phyloP scores from a whole-genome alignment of 192 early-diverging fungal genomes.

The Coemansia sp. region DNA sequence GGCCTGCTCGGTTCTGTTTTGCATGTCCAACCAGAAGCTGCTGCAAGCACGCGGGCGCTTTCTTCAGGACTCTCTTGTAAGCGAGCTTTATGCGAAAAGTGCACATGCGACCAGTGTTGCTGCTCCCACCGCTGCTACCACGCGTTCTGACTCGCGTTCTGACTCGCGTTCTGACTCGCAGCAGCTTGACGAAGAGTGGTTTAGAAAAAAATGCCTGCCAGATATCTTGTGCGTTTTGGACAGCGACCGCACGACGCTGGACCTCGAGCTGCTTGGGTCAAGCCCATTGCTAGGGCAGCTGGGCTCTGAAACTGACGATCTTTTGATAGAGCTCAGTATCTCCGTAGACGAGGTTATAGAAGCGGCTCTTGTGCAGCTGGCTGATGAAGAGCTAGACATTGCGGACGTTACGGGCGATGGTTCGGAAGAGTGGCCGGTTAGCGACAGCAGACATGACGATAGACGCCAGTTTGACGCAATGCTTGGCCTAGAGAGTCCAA shows the following conservation, averaged over 20 bases:
- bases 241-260: constrained; percentile 15
- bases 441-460: neutral
- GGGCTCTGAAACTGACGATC: constrained; percentile 25
- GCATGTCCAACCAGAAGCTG: constrained; percentile 32
- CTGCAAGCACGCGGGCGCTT: constrained; percentile 19
- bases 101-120: neutral
- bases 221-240: constrained; percentile 41
- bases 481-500: neutral
- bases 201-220: constrained; percentile 46
- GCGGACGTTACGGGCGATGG: neutral
- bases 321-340: constrained; percentile 32
- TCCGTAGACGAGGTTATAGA: constrained; percentile 26
- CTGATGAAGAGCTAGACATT: neutral
- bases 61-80: constrained; percentile 22
- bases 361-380: constrained; percentile 7
- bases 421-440: neutral
- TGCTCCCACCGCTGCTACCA: neutral
- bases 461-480: neutral
- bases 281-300: constrained; percentile 33
- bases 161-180: neutral
- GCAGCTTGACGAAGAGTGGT: constrained; percentile 43
- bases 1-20: constrained; percentile 41
- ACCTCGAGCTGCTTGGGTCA: constrained; percentile 40
- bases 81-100: constrained; percentile 22
- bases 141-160: no score